phyloP scores from a whole-genome alignment of 306 rosid species.

The Corylus heterophylla region DNA sequence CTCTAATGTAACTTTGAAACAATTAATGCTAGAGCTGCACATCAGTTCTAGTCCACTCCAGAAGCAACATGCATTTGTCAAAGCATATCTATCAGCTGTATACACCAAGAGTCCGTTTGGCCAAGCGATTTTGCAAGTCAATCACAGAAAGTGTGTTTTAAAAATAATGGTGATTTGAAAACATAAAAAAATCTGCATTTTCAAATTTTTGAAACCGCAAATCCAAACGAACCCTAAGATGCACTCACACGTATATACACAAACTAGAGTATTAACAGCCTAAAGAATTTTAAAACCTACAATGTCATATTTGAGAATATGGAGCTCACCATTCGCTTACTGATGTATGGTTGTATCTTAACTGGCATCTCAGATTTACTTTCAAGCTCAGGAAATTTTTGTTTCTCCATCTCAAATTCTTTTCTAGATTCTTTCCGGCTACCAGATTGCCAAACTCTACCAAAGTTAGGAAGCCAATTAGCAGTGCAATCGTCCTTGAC shows the following conservation, averaged over 20 bases:
- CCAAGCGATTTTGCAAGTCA: too few species aligned
- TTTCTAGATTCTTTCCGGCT: slow-evolving; percentile 84
- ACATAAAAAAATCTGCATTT: too few species aligned
- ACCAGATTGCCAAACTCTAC: slow-evolving; percentile 98
- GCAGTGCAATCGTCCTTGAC: slow-evolving; percentile 52
- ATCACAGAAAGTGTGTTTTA: too few species aligned
- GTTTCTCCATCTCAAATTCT: slow-evolving; percentile 82
- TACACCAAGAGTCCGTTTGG: neutral
- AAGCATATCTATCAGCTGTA: neutral
- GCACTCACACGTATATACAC: neutral
- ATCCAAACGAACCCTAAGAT: neutral
- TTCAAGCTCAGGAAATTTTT: slow-evolving; percentile 50
- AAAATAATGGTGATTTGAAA: too few species aligned
- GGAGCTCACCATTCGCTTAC: slow-evolving; percentile 87
- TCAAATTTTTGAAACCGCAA: too few species aligned
- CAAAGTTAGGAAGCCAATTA: slow-evolving; percentile 94
- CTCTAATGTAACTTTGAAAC: neutral
- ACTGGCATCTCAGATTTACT: slow-evolving; percentile 49
- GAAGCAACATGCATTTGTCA: neutral
- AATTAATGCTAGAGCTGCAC: neutral
- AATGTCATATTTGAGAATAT: neutral
- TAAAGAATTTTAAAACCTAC: neutral
- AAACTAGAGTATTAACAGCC: neutral
- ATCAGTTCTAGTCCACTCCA: neutral
- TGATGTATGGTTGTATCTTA: slow-evolving; percentile 73